Evolutionary conservation across 2,329 filamentous ascomycete genomes (phyloP), one percentile per base, ranked within the genome.

Genomic region (Hortaea sp.): DNA sequence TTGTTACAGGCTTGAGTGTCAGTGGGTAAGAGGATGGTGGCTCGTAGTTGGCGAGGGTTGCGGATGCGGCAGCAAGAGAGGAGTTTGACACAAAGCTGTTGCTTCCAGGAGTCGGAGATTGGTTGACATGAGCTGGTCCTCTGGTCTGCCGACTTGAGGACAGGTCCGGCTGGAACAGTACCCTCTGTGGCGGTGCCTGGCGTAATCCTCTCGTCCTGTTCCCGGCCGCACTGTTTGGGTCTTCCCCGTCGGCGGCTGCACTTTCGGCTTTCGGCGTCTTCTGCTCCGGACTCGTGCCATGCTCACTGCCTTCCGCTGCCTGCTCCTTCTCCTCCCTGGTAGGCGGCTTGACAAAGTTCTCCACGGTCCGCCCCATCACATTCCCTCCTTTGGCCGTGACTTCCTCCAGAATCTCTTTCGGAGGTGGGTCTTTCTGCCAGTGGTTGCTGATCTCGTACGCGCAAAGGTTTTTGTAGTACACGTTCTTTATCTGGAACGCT

Each of bases 331-430:
- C 60, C 49, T 74, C 70, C 46, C 69, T 64, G 65, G 58, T 71
- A 57, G 66, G 72, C 69, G 69, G 64, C 40, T 57, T 68, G 63
- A 61, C 71, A 64, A 79, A 94, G 66, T 88, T 92, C 56, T 90
- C 86, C 12, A 85, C 61, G 0, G 86, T 94, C 43, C 88, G 79
- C 7, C 76, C 84, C 57, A 92, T 72, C n/a, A 95, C 73, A 32
- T 82, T 77, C 12, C 85, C 86, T 42, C 88, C 86, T 64, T 89
- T 92, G 6, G 88, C 88, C 6, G 87, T 76, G 29, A 77, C 63
- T 48, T 88, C 81, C 65, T 95, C 88, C 31, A 95, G 72, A 41
- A 94, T 94, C 57, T 94, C 86, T 56, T 85, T 88, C 5, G 88
- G 87, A 11, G 88, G 88, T 0, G 88, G 88, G 51, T 88, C 85